Percentiles rank a stretch among this genome's conserved stretches.
Conservation (phyloP, 345 rosid species). For the Melaleuca quinquenervia region DNA sequence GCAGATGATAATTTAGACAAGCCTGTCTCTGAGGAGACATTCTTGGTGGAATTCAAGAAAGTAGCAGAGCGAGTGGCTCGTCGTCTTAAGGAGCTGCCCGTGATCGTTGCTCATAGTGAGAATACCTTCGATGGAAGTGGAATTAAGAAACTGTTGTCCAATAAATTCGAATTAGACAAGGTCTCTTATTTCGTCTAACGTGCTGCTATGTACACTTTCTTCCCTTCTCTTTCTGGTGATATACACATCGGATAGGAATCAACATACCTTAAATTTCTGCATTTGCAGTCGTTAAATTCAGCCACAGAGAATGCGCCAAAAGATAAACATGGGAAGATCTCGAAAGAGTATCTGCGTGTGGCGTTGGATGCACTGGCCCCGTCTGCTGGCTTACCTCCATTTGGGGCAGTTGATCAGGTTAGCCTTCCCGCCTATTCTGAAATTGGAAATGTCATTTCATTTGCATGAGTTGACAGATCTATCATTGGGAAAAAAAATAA, state of each 20-base stretch:
- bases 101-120: constrained; percentile 87
- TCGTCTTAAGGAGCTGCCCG: constrained; percentile 82
- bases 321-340: constrained; percentile 59
- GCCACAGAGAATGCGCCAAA: constrained; percentile 47
- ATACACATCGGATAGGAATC: not conserved
- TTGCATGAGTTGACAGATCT: not conserved
- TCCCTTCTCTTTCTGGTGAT: not conserved
- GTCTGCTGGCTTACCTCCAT: constrained; percentile 72
- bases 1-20: constrained; percentile 20
- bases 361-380: constrained; percentile 66
- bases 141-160: constrained; percentile 55
- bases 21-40: constrained; percentile 34
- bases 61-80: constrained; percentile 57
- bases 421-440: not conserved
- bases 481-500: not conserved
- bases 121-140: constrained; percentile 82
- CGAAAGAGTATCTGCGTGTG: constrained; percentile 50
- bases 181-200: constrained; percentile 6
- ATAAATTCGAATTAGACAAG: constrained; percentile 86
- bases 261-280: not conserved
- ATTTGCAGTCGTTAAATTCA: constrained; percentile 42
- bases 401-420: constrained; percentile 81
- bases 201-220: not conserved
- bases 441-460: not conserved
- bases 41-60: constrained; percentile 58